Evolutionary conservation across 805 yeast genomes (phyloP), one percentile per base, ranked within the genome.

Genomic region (Vanderwaltozyma polyspora): DNA sequence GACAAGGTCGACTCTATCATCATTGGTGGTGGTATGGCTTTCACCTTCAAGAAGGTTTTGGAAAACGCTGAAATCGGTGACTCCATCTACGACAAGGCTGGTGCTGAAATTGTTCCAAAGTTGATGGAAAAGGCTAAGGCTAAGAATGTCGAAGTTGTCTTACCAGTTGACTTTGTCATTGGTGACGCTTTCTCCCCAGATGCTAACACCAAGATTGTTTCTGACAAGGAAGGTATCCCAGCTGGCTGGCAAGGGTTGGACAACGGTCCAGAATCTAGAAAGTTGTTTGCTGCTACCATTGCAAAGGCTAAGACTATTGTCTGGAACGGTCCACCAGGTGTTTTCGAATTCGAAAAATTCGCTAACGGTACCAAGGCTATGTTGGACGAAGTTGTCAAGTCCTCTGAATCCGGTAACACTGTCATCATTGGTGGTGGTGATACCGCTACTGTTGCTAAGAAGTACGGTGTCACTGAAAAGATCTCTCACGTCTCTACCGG

Each of bases 281-380:
- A 76, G 64, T 72, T 81, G 51, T 91, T 82, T 62, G 74, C 79
- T 48, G 77, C 68, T 48, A 79, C 95, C 46, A 84, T 91, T 52
- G 80, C 81, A 47, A 72, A 79, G 67, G 93, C 98, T 52, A 86
- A 89, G 78, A 91, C 98, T 57, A 89, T 91, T 56, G 91, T 91
- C 62, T 91, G 98, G 98, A 91, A 91, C 73, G 98, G 98, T 64
- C 98, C 98, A 47, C 96, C 98, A 67, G 98, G 98, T 74, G 98
- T 91, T 53, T 91, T 91, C 63, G 98, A 91, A 72, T 91, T 91
- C 59, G 95, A 84, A 51, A 73, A 72, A 57, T 91, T 91, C 62
- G 80, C 95, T 51, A 66, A 66, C 41, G 97, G 97, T 68, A 89
- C 97, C 60, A 83, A 87, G 70, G 64, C 85, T 41, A 67, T 89